Percentiles rank a stretch among this genome's conserved stretches.
phyloP scores from a whole-genome alignment of 176 grass and related monocot species.

The Phoenix dactylifera region DNA sequence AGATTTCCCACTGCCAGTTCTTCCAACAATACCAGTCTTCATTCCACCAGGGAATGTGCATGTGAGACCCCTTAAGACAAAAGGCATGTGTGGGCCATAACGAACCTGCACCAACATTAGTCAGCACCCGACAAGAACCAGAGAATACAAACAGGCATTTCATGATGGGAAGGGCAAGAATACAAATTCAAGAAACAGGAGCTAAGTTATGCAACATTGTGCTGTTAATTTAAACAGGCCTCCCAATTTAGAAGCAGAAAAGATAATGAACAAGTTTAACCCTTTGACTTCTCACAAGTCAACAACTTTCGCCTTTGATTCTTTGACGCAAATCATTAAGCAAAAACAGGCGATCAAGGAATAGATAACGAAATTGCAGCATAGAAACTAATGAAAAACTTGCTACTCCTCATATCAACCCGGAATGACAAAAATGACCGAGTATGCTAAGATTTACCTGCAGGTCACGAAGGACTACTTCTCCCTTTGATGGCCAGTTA shows the following conservation, averaged over 20 bases:
- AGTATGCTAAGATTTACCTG: slow-evolving; percentile 5
- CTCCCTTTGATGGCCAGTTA: slow-evolving; percentile 22
- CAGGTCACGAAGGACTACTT: slow-evolving; percentile 15
- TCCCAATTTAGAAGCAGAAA: no score
- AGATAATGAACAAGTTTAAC: no score
- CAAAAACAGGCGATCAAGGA: no score
- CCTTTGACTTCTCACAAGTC: no score
- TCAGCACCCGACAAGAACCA: background rate
- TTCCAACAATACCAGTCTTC: slow-evolving; percentile 12
- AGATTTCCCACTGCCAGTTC: slow-evolving; percentile 10
- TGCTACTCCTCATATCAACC: background rate
- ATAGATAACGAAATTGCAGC: no score
- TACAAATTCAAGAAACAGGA: no score
- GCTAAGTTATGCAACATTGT: no score
- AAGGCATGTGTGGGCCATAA: background rate
- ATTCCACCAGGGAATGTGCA: slow-evolving; percentile 5
- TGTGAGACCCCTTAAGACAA: background rate
- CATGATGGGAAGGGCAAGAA: background rate
- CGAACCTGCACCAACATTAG: slow-evolving; percentile 8
- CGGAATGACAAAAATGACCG: background rate
- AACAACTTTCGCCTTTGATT: no score
- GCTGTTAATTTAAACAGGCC: no score
- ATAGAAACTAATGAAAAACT: no score
- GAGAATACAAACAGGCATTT: no score
- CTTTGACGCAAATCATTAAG: no score